Conservation (phyloP, 139 green algal genomes). For the Coelastrella sp. region DNA sequence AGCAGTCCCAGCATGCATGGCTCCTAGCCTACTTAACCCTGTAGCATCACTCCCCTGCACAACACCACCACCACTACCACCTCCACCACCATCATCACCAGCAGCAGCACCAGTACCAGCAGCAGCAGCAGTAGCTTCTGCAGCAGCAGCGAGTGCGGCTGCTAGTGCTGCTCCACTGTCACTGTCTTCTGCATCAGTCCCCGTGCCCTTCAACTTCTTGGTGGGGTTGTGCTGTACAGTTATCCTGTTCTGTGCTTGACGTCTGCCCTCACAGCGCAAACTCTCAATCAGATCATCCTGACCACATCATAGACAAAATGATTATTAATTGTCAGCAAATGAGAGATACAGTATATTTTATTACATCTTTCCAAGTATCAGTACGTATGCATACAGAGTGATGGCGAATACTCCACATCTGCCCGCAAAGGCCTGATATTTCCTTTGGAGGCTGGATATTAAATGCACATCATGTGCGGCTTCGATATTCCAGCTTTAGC, state of each 20-base stretch:
- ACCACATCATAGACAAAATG: no score
- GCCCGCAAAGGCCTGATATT: no score
- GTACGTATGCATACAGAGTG: no score
- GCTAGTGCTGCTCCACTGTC: conserved; percentile 4
- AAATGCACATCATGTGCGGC: no score
- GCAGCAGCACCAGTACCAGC: conserved; percentile 49
- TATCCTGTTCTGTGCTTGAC: conserved; percentile 56
- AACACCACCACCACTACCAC: conserved; percentile 60
- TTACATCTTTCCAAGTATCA: no score
- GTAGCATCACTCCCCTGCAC: not conserved
- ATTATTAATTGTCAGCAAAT: no score
- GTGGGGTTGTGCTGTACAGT: not conserved
- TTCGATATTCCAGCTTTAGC: no score
- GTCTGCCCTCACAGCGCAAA: conserved; percentile 79
- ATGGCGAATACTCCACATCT: no score
- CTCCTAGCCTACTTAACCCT: not conserved
- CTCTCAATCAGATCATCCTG: conserved; percentile 89
- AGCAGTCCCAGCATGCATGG: not conserved
- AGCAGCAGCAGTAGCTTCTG: conserved; percentile 69
- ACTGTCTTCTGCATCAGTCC: not conserved
- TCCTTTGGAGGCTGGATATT: no score
- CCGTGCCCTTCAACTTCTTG: not conserved
- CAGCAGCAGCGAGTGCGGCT: conserved; percentile 41
- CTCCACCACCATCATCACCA: conserved; percentile 51
- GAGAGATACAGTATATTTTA: no score